A percentile compares a stretch with the other conserved stretches of the same genome.
phyloP scores from a whole-genome alignment of 805 yeast genomes.

The Cephaloascus fragrans region DNA sequence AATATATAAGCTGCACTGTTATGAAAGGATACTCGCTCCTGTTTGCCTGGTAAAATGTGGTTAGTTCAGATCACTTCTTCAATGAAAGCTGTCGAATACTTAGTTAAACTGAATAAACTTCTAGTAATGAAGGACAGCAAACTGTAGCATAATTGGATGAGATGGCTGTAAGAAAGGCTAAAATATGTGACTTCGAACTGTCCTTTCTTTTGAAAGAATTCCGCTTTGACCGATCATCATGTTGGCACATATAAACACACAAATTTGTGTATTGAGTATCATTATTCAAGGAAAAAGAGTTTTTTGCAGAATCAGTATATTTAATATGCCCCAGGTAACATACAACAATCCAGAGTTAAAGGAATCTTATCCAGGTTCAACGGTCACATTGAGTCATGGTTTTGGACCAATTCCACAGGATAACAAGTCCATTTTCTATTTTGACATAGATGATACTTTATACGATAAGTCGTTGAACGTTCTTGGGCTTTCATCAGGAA shows the following conservation, averaged over 20 bases:
- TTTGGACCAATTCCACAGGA: constrained; percentile 21
- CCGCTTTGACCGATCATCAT: background rate
- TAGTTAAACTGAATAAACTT: too few species aligned
- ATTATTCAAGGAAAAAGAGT: background rate
- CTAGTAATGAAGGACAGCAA: background rate
- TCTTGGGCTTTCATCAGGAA: constrained; percentile 84
- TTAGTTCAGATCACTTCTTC: too few species aligned
- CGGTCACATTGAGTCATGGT: constrained; percentile 18
- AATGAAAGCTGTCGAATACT: too few species aligned
- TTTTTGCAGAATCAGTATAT: background rate
- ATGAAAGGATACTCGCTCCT: background rate
- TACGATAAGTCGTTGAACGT: constrained; percentile 67
- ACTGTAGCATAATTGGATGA: background rate
- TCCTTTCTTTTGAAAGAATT: background rate
- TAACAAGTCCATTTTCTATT: constrained; percentile 46
- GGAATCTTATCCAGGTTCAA: constrained; percentile 5
- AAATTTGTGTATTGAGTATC: background rate
- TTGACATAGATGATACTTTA: constrained; percentile 91
- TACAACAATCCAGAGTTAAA: constrained; percentile 1
- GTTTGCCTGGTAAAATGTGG: background rate
- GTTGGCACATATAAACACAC: too few species aligned
- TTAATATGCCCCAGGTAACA: background rate
- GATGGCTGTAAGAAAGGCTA: background rate
- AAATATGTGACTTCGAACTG: background rate
- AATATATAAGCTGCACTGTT: background rate